Evolutionary conservation across 176 grass and related monocot genomes (phyloP), one percentile per base, ranked within the genome.

Genomic region (Carex myosuroides): DNA sequence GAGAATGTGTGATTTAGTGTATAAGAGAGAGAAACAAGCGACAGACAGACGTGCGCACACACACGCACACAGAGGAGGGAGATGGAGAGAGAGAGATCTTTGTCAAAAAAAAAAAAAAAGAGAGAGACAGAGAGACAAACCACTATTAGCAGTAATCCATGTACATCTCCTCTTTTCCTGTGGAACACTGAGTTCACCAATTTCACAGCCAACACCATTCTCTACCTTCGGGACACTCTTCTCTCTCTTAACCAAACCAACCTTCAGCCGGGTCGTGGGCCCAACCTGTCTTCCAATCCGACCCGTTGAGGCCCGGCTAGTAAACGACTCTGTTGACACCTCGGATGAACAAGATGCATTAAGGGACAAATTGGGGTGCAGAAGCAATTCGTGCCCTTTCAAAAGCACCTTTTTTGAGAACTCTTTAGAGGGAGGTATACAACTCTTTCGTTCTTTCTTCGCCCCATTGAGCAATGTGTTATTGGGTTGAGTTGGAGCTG

Each of bases 111-210:
- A 13, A 66, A 13, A 84, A 37, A 22, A 86, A 13, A 0, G 20
- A 37, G 26, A 33, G 6, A 60, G 57, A 60, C 6, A 70, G 84
- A 61, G 24, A 85, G 14, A 81, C 91, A 85, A 52, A 98, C 96
- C 96, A 1, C 87, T 85, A 79, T 92, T 95, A 67, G 91, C 80
- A 89, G 96, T 95, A 58, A 92, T 89, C 93, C 93, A 99, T 12
- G 87, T 65, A 75, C 96, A 99, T 81, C 88, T 89, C 66, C 87
- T 92, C 84, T 72, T 71, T 18, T 85, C 88, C 3, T 63, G 81
- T 17, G 83, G 84, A 24, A 79, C 52, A 59, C 76, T 50, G 22
- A 65, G 60, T 46, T 86, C 69, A 30, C 71, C 33, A 17, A 71
- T 69, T 64, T 60, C 84, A 37, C 14, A 46, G 63, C 55, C 66